Conservation (phyloP, 257 asterid species). For the Jacaranda copaia region DNA sequence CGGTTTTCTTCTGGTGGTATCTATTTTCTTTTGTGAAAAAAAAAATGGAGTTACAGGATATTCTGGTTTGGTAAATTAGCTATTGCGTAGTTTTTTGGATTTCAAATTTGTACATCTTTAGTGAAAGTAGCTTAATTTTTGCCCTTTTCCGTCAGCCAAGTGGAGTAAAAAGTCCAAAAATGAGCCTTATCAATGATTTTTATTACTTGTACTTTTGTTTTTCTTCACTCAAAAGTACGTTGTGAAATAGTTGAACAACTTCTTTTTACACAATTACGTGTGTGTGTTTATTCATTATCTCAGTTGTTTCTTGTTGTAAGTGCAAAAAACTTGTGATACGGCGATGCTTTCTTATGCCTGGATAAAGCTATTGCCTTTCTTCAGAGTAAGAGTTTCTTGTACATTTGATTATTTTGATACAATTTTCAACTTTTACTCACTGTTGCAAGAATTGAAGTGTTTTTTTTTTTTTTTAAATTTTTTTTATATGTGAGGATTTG, state of each 20-base stretch:
- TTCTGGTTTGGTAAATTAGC: slow-evolving; percentile 8
- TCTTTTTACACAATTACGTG: not conserved
- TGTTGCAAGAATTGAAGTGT: no score
- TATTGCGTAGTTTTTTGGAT: not conserved
- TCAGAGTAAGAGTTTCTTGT: not conserved
- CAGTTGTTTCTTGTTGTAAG: not conserved
- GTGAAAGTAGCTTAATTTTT: not conserved
- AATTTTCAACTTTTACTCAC: not conserved
- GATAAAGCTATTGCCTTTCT: slow-evolving; percentile 14
- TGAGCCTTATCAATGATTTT: not conserved
- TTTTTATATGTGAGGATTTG: not conserved
- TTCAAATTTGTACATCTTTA: slow-evolving; percentile 3
- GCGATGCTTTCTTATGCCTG: not conserved
- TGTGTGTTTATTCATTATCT: not conserved
- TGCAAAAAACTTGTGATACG: not conserved
- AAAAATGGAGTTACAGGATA: not conserved
- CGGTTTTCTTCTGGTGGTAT: not conserved
- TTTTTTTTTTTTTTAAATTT: no score
- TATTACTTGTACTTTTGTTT: not conserved
- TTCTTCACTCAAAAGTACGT: not conserved
- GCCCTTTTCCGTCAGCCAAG: slow-evolving; percentile 7
- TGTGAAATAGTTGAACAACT: not conserved
- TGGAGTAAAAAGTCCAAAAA: not conserved
- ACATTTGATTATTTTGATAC: not conserved
- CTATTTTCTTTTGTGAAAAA: not conserved